Evolutionary conservation across 352 stramenopile species (phyloP).

Genomic region (Pythium aphanidermatum): DNA sequence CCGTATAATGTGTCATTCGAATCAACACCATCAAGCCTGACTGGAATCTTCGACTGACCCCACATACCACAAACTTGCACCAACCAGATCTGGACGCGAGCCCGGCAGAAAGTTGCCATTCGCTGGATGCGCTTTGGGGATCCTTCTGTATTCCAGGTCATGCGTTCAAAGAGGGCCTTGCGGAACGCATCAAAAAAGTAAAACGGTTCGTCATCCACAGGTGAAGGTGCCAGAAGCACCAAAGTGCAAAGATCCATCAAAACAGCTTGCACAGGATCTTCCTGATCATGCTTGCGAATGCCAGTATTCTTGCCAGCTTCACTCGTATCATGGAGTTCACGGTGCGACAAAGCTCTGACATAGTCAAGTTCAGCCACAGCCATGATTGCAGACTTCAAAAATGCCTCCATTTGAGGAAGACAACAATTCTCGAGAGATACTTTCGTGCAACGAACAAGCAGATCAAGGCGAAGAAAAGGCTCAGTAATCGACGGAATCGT

Average conservation of each 20-base stretch:
- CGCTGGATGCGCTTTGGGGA: slow-evolving; percentile 6
- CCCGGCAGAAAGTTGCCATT: slow-evolving; percentile 16
- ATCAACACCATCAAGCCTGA: slow-evolving; percentile 44
- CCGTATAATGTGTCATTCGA: slow-evolving; percentile 86
- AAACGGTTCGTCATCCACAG: slow-evolving; percentile 77
- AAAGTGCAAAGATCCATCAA: slow-evolving; percentile 51
- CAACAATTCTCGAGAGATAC: slow-evolving; percentile 65
- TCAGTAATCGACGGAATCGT: slow-evolving; percentile 81
- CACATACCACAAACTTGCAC: slow-evolving; percentile 57
- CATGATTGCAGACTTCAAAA: slow-evolving; percentile 76
- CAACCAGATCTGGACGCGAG: slow-evolving; percentile 37
- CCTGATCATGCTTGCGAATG: not conserved
- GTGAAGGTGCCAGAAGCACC: slow-evolving; percentile 69
- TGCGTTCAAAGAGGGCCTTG: slow-evolving; percentile 62
- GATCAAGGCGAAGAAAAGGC: slow-evolving; percentile 41
- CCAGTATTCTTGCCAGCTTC: not conserved
- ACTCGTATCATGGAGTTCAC: not conserved
- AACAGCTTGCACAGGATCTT: slow-evolving; percentile 15
- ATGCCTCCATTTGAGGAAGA: slow-evolving; percentile 81
- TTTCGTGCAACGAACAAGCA: slow-evolving; percentile 63
- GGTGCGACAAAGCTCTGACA: not conserved
- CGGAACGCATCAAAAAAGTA: slow-evolving; percentile 79
- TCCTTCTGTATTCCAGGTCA: slow-evolving; percentile 18
- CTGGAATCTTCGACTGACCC: slow-evolving; percentile 38
- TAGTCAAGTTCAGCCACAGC: slow-evolving; percentile 67